phyloP scores from a whole-genome alignment of 2,329 filamentous ascomycete species.

The Aureobasidium leucospermi region DNA sequence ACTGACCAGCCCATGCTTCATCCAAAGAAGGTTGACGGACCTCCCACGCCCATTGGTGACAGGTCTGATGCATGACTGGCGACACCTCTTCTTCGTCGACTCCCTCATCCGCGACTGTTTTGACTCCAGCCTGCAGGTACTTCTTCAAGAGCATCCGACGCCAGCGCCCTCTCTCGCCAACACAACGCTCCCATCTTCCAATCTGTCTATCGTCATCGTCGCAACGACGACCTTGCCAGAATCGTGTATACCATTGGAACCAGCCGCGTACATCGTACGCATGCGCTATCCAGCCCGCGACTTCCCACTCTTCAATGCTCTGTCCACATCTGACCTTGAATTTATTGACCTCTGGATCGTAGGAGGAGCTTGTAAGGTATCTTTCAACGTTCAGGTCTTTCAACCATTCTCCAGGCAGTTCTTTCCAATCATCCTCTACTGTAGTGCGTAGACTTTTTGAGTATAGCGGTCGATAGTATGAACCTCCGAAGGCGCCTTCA shows the following conservation, averaged over 20 bases:
- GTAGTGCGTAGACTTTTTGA: constrained; percentile 37
- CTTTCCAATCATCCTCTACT: constrained; percentile 40
- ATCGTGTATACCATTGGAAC: constrained; percentile 52
- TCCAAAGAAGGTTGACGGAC: constrained; percentile 45
- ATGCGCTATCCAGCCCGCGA: constrained; percentile 49
- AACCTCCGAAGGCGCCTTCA: constrained; percentile 47
- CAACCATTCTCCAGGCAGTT: constrained; percentile 41
- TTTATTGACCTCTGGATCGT: constrained; percentile 46
- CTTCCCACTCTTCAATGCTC: constrained; percentile 50
- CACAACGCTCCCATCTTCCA: constrained; percentile 45
- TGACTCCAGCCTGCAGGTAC: constrained; percentile 41
- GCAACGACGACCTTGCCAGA: constrained; percentile 44
- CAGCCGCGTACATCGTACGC: constrained; percentile 47
- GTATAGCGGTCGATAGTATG: constrained; percentile 44
- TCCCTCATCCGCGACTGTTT: constrained; percentile 42
- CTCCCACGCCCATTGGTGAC: constrained; percentile 50
- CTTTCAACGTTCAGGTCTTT: constrained; percentile 31
- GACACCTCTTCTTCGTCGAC: constrained; percentile 42
- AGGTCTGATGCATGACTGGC: constrained; percentile 51
- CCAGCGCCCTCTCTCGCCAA: constrained; percentile 46
- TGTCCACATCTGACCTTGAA: constrained; percentile 47
- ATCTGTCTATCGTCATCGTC: constrained; percentile 48
- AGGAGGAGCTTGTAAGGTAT: constrained; percentile 36
- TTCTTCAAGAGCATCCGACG: constrained; percentile 45
- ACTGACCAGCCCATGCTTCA: constrained; percentile 34